Evolutionary conservation across 108 stramenopile species (phyloP), one percentile per base, ranked within the genome.

Genomic region (Fragilaria radians): DNA sequence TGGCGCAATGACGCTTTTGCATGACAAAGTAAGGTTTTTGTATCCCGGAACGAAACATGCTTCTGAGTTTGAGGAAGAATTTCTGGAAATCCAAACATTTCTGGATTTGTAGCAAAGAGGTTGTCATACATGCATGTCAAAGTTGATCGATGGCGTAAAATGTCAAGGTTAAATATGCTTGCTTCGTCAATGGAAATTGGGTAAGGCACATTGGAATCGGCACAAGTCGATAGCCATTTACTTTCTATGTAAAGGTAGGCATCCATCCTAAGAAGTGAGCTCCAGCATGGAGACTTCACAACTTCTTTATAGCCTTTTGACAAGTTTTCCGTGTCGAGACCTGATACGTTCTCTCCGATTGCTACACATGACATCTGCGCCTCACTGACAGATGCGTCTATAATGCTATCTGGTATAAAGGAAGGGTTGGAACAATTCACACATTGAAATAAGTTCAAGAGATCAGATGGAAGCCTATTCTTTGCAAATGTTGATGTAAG

Each of bases 61-160:
- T 14, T 42, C 36, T 7, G 36, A 14, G 36, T 11, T 11, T 7
- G 11, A 7, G 7, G 7, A 42, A 14, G 36, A 42, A 14, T 14
- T 11, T 7, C 7, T 42, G 36, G 36, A 42, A 42, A 14, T 42
- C 36, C 36, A 42, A 42, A 42, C 11, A 42, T 14, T 7, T 11
- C 14, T 14, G 36, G 36, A 14, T 42, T 14, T 7, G 36, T 14
- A 14, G 7, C 36, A 42, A 42, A 42, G 36, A 42, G 14, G 7
- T 42, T 42, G 36, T 42, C 36, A 42, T n/a, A n/a, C 36, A 42
- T 42, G 36, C 36, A 42, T 42, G 36, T 42, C 36, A 42, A 42
- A 14, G 36, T 42, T 42, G 36, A 42, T 14, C 36, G 7, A 14
- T 42, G 36, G 11, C 14, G 36, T 14, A 42, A 7, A 42, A 7